Evolutionary conservation across 805 yeast species (phyloP), one percentile per base, ranked within the genome.

Genomic region (Lipomyces lipofer): DNA sequence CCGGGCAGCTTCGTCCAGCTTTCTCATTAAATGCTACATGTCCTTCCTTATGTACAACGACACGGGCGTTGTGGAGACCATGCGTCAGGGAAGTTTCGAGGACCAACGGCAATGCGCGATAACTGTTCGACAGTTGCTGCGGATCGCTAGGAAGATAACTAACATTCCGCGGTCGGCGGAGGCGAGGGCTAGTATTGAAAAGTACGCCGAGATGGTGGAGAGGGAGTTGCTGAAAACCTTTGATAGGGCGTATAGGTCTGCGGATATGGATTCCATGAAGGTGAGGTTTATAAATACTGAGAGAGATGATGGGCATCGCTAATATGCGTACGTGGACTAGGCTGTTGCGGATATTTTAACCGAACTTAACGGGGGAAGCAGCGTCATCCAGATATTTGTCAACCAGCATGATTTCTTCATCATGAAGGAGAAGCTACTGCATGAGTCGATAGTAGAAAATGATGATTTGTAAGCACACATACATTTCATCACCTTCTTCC

Each of bases 341-440:
- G 51, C 56, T 13, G 50, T 71, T 24, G 88, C 97, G 0, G 81
- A 81, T 47, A 80, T 90, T 15, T 74, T 91, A 47, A 79, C 83
- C 49, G 87, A 83, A 57, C 92, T 84, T 73, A 91, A 92, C 66
- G 92, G 89, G 17, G 97, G 97, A 10, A 77, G 80, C 9, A 83
- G 85, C 54, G 92, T 91, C 7, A 85, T 88, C 7, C 88, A 85
- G 66, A 82, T 85, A 46, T 92, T 88, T 71, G 86, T 91, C 39
- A 83, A 82, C 66, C 89, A 87, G 66, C 88, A 87, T 66, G 86
- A 83, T 46, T 78, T 85, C 54, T 86, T 91, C 68, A 74, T 76
- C 51, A 75, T 73, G 33, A 72, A 78, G 58, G 78, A 80, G 54
- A 62, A 75, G 56, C 67, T 72, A n/a, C 72, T 69, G 17, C 70